Conservation (phyloP, 495 filamentous ascomycete genomes). For the Trichocladium uniseriatum region DNA sequence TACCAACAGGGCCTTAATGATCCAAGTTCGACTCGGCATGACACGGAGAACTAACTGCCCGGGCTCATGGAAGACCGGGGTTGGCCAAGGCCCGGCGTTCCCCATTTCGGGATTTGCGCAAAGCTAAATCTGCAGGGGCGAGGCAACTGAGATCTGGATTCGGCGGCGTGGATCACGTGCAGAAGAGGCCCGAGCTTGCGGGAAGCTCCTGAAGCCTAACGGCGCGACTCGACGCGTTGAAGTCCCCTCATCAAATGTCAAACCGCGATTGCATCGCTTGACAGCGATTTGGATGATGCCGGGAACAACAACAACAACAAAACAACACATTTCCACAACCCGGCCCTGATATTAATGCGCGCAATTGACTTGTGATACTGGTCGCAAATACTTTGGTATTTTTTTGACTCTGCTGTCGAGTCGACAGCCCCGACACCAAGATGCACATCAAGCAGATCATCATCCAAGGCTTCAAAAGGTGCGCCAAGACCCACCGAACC, state of each 20-base stretch:
- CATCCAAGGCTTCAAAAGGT: slow-evolving; percentile 99
- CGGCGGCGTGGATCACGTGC: slow-evolving; percentile 9
- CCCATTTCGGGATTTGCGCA: neutral
- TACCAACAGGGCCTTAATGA: too few relatives aligned
- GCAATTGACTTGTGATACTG: neutral
- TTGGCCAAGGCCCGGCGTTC: too few relatives aligned
- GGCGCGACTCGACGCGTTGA: slow-evolving; percentile 15
- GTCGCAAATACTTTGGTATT: neutral
- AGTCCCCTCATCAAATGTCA: slow-evolving; percentile 1
- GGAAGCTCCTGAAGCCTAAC: neutral
- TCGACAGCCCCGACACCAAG: slow-evolving; percentile 32
- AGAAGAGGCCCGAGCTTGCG: slow-evolving; percentile 2
- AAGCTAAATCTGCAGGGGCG: too few relatives aligned
- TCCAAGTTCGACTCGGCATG: too few relatives aligned
- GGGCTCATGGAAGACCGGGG: too few relatives aligned
- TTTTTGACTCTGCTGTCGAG: slow-evolving; percentile 22
- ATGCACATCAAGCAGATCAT: slow-evolving; percentile 99
- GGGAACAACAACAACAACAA: neutral
- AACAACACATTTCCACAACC: neutral
- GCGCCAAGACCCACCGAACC: slow-evolving; percentile 15
- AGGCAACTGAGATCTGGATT: too few relatives aligned
- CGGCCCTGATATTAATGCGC: slow-evolving; percentile 8
- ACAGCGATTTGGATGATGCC: slow-evolving; percentile 3
- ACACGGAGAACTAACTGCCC: too few relatives aligned
- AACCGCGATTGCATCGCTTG: slow-evolving; percentile 5